These are phyloP conservation scores for Monosporascus sp. DNA, from an alignment of 2,329 filamentous ascomycete genomes.

Conservation along the genomic window DNA sequence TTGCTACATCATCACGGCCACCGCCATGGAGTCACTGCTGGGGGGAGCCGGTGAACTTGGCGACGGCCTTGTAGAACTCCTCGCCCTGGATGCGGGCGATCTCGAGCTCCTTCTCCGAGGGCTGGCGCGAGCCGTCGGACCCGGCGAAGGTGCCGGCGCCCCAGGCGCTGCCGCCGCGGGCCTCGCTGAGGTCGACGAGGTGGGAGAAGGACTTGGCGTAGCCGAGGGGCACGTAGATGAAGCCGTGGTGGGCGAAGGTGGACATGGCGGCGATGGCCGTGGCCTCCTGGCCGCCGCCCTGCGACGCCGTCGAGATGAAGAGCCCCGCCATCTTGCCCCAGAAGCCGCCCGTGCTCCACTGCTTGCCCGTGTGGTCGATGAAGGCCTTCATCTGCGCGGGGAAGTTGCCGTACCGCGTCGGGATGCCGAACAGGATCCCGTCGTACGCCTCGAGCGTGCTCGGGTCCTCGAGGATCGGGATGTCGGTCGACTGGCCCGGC, in stretches of 20 bases:
- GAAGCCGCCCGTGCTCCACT: slow-evolving; percentile 74
- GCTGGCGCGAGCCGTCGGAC: slow-evolving; percentile 78
- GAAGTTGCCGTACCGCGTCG: slow-evolving; percentile 95
- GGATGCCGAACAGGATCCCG: slow-evolving; percentile 87
- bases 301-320: slow-evolving; percentile 81
- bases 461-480: slow-evolving; percentile 58
- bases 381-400: slow-evolving; percentile 91
- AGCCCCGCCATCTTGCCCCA: slow-evolving; percentile 86
- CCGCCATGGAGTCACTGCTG: slow-evolving; percentile 68
- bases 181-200: slow-evolving; percentile 67
- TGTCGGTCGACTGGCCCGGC: slow-evolving; percentile 62
- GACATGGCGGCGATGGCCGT: slow-evolving; percentile 77
- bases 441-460: slow-evolving; percentile 68
- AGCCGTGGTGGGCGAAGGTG: slow-evolving; percentile 86
- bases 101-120: slow-evolving; percentile 66
- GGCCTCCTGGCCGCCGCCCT: slow-evolving; percentile 88
- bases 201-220: slow-evolving; percentile 74
- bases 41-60: slow-evolving; percentile 56
- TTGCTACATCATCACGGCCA: slow-evolving; percentile 23
- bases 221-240: slow-evolving; percentile 93
- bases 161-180: slow-evolving; percentile 86
- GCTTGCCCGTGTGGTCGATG: slow-evolving; percentile 84
- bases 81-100: slow-evolving; percentile 80
- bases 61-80: slow-evolving; percentile 71
- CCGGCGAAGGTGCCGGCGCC: slow-evolving; percentile 86